Percentiles rank a stretch among this genome's conserved stretches.
phyloP scores from a whole-genome alignment of 371 early-diverging fungal species.

The Blakeslea trispora region DNA sequence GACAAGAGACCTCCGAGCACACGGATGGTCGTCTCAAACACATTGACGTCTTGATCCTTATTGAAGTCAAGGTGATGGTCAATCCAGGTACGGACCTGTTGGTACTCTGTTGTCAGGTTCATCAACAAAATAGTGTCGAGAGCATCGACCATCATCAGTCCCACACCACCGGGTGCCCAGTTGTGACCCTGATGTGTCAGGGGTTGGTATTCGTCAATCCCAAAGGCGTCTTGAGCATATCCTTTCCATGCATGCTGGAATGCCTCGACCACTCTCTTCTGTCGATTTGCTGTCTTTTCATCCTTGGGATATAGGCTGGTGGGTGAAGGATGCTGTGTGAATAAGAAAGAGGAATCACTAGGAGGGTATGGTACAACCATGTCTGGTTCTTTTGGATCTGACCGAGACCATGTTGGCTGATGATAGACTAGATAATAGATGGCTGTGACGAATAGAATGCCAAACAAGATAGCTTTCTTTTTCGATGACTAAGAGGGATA shows the following conservation, averaged over 20 bases:
- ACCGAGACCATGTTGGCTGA: not conserved
- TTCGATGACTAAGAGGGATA: too few species aligned
- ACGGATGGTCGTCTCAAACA: slow-evolving; percentile 95
- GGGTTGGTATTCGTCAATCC: slow-evolving; percentile 84
- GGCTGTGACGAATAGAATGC: too few species aligned
- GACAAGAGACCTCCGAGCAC: slow-evolving; percentile 88
- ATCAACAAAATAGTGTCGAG: slow-evolving; percentile 85
- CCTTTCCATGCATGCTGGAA: slow-evolving; percentile 80
- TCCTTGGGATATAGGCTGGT: slow-evolving; percentile 18
- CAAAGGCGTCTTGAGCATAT: slow-evolving; percentile 78
- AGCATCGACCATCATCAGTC: slow-evolving; percentile 83
- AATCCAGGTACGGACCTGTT: slow-evolving; percentile 70
- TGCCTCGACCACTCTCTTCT: slow-evolving; percentile 52
- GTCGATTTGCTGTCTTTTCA: slow-evolving; percentile 34
- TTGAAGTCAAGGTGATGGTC: slow-evolving; percentile 59
- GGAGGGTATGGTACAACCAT: too few species aligned
- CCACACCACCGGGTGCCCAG: slow-evolving; percentile 65
- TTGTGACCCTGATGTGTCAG: slow-evolving; percentile 51
- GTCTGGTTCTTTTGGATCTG: too few species aligned
- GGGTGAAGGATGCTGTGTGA: slow-evolving; percentile 35
- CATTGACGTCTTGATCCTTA: slow-evolving; percentile 72
- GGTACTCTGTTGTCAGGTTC: slow-evolving; percentile 75
- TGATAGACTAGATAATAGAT: not conserved
- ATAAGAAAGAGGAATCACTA: slow-evolving; percentile 17
- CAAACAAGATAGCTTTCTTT: too few species aligned